Evolutionary conservation across 331 rosid genomes (phyloP).

Genomic region (Telfairia occidentalis): DNA sequence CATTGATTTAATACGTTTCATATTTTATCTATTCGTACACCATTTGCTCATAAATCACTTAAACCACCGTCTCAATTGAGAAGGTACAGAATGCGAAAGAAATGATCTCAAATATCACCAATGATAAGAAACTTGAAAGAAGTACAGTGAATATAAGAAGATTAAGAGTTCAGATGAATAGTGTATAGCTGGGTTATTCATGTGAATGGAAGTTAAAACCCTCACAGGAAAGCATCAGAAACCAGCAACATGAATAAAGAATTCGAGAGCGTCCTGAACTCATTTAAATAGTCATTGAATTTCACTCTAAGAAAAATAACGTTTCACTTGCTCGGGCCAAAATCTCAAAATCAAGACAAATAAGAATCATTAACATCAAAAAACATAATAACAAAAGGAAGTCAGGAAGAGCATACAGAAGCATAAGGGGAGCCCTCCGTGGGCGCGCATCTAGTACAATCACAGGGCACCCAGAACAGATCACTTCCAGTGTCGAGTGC

Average conservation of each 20-base stretch:
- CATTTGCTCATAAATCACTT: not conserved
- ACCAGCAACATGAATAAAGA: not conserved
- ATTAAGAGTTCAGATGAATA: not conserved
- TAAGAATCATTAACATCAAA: not conserved
- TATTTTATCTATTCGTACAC: not conserved
- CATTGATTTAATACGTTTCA: not conserved
- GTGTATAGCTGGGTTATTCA: not conserved
- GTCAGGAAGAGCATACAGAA: constrained; percentile 33
- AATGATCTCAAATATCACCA: not conserved
- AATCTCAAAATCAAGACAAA: not conserved
- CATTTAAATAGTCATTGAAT: not conserved
- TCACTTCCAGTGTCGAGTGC: constrained; percentile 97
- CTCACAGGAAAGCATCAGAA: not conserved
- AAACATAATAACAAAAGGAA: not conserved
- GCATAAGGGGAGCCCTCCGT: constrained; percentile 42
- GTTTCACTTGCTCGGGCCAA: not conserved
- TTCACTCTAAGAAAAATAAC: not conserved
- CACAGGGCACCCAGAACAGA: constrained; percentile 94
- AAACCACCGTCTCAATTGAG: not conserved
- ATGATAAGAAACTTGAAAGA: not conserved
- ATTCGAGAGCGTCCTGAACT: not conserved
- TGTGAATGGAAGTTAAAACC: not conserved
- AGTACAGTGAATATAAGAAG: not conserved
- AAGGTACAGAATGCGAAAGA: not conserved
- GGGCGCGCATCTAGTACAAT: constrained; percentile 66